phyloP scores from a whole-genome alignment of 352 stramenopile species.

The Pythium biforme region DNA sequence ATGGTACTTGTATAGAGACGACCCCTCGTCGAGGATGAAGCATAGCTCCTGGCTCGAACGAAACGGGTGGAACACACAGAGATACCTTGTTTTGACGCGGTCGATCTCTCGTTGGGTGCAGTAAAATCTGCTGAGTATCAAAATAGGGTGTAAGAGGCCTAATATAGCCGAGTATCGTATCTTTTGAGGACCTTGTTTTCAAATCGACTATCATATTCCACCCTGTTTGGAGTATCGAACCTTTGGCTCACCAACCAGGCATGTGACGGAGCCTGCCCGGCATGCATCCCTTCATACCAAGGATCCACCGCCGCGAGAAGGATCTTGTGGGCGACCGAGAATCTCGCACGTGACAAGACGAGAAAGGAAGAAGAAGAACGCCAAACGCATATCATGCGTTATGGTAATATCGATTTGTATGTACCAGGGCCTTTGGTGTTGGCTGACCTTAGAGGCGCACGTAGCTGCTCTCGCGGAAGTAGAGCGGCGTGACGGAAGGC shows the following conservation, averaged over 20 bases:
- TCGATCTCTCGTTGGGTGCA: not conserved
- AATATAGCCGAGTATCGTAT: too few relatives aligned
- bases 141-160: not conserved
- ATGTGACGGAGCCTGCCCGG: not conserved
- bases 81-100: constrained; percentile 10
- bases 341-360: not conserved
- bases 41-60: constrained; percentile 11
- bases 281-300: not conserved
- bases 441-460: not conserved
- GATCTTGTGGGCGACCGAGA: constrained; percentile 8
- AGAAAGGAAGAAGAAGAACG: not conserved
- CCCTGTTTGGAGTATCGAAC: too few relatives aligned
- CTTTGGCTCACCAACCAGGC: too few relatives aligned
- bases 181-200: too few relatives aligned
- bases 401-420: too few relatives aligned
- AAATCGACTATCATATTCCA: too few relatives aligned
- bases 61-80: constrained; percentile 11
- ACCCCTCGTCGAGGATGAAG: constrained; percentile 10
- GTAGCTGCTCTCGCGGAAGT: constrained; percentile 4
- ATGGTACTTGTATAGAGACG: constrained; percentile 2
- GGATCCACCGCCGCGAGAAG: not conserved
- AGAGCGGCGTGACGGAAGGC: constrained; percentile 4
- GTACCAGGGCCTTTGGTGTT: too few relatives aligned
- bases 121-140: not conserved
- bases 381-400: not conserved